Base-by-base conservation (phyloP, 768 basidiomycete genomes). In the Lactifluus subvellereus region DNA sequence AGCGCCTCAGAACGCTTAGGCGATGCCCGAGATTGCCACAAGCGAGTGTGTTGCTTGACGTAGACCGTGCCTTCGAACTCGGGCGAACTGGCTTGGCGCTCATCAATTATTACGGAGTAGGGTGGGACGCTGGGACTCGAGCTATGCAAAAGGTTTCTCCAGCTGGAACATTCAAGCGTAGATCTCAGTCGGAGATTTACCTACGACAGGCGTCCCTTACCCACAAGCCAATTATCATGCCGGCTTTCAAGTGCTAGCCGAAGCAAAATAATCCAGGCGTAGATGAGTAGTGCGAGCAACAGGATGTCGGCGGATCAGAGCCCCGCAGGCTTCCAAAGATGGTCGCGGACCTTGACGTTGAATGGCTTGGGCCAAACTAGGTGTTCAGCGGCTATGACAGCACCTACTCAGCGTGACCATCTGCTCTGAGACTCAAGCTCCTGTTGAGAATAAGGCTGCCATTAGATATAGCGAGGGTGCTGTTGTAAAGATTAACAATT, bases 321-420 rank as follows among this genome's bases (percentile, higher is more conserved):
- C 42, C 40, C 38, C 38, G 53, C 16, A 54, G n/a, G 30, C 38
- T 43, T 60, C 62, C 53, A 50, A 59, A 54, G 20, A 49, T 55
- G 22, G 57, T 50, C 33, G 58, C 57, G 30, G 18, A 37, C 50
- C 57, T 45, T 30, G 37, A 33, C 27, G 30, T 59, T 35, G 38
- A 54, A 47, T 47, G 18, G 20, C 22, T 27, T 33, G 45, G 5
- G 16, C 38, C 42, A 13, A n/a, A 22, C 20, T 18, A 8, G 11
- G 38, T 43, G 62, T 16, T 51, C 40, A n/a, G 53, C 49, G 40
- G 40, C 42, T 55, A 33, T 45, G n/a, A 51, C n/a, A 27, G 61
- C 22, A 22, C 22, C 33, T 40, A 53, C 37, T 20, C 10, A n/a
- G 30, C 18, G 20, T 40, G 18, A 32, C 16, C 37, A 48, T 40